Percentiles rank a stretch among this genome's conserved stretches.
Conservation (phyloP, 73 alveolate species). For the Halteria grandinella region DNA sequence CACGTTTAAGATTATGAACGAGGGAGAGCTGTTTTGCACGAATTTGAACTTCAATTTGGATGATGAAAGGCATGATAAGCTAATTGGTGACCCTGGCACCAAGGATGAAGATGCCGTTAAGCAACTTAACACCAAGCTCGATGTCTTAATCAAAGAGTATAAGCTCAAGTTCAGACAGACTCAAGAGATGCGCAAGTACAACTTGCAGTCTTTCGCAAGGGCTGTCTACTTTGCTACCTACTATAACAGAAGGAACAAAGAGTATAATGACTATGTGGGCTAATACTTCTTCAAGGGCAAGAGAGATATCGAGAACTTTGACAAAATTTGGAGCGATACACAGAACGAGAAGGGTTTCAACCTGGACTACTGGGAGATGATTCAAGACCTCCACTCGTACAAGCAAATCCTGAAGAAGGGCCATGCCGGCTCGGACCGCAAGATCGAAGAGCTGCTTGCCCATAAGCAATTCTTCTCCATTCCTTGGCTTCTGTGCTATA, state of each 20-base stretch:
- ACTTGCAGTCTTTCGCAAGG: not conserved
- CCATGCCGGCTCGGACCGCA: no score
- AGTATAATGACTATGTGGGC: not conserved
- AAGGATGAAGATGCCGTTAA: slow-evolving; percentile 45
- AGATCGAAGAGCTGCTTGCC: no score
- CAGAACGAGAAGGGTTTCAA: no score
- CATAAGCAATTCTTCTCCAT: no score
- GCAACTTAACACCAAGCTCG: not conserved
- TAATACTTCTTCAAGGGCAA: not conserved
- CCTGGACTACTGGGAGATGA: no score
- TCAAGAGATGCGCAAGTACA: not conserved
- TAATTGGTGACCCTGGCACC: slow-evolving; percentile 34
- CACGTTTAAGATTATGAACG: slow-evolving; percentile 8
- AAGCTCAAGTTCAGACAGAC: not conserved
- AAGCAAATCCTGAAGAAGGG: no score
- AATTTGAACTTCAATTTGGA: slow-evolving; percentile 2
- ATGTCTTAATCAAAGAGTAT: not conserved
- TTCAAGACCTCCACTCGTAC: no score
- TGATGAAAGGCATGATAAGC: not conserved
- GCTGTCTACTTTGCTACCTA: slow-evolving; percentile 44
- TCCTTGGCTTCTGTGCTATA: no score
- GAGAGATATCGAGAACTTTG: not conserved
- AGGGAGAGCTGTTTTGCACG: slow-evolving; percentile 25
- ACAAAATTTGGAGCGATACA: no score
- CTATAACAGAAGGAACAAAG: not conserved